Evolutionary conservation across 352 stramenopile genomes (phyloP), one percentile per base, ranked within the genome.

Genomic region (Globisporangium radiosum): DNA sequence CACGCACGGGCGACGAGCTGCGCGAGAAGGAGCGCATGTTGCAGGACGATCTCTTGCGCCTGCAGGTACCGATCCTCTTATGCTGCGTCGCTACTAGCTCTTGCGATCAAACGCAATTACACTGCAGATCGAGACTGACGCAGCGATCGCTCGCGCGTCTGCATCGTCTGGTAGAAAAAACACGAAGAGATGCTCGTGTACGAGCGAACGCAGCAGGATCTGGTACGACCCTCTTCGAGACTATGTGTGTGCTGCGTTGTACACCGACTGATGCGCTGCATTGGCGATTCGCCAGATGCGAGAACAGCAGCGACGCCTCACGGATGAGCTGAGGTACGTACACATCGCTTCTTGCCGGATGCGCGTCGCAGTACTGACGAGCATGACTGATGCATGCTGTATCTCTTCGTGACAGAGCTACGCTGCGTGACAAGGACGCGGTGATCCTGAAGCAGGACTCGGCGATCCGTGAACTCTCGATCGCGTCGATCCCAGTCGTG

Each of bases 261-360:
- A n/a, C 13, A 33, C 25, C 25, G 25, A 33, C 25, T 33, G 25
- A 33, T 33, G 25, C 25, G 25, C 1, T 33, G 25, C 25, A 33
- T 3, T 33, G 25, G 25, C 25, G 25, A 33, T 33, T 33, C 25
- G 25, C 25, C 13, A 83, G 74, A 57, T 71, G 13, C 71, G 74
- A 65, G 56, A 70, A 15, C 73, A 85, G 42, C 76, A 87, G 33
- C 81, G 78, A 43, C 67, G 64, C 3, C 51, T 81, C n/a, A 60
- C 87, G 17, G 70, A 76, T 6, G 71, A 87, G n/a, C 81, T 89
- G 57, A 78, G 67, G 79, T 86, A 54, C 14, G 43, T 15, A 48
- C 8, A 57, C 42, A 44, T 44, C 33, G n/a, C 33, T 55, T 15
- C 42, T 33, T 55, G 7, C 13, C 9, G 38, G 37, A 13, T 45